phyloP scores from a whole-genome alignment of 1,284 basidiomycete genomes.

The Naganishia sp. region DNA sequence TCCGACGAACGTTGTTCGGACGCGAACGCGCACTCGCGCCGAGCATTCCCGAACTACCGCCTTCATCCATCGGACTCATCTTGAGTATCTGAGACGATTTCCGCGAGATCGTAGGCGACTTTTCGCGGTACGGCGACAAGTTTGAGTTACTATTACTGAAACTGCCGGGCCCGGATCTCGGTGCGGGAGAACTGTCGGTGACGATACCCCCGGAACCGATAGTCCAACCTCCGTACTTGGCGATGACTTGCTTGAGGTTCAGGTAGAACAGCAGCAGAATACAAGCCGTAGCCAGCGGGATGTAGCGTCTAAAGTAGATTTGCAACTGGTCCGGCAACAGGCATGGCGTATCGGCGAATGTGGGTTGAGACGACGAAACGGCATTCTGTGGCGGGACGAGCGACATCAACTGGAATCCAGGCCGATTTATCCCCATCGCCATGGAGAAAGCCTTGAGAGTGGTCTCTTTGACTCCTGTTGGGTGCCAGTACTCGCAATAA shows the following conservation, averaged over 20 bases:
- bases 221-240: constrained; percentile 29
- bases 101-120: constrained; percentile 30
- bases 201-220: constrained; percentile 22
- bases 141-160: not conserved
- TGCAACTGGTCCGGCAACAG: constrained; percentile 67
- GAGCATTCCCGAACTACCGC: constrained; percentile 8
- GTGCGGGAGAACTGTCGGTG: constrained; percentile 14
- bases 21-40: constrained; percentile 17
- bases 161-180: constrained; percentile 1
- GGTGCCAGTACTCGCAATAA: constrained; percentile 74
- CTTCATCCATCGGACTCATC: constrained; percentile 17
- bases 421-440: constrained; percentile 69
- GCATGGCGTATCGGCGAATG: constrained; percentile 62
- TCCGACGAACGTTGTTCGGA: constrained; percentile 23
- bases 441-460: constrained; percentile 83
- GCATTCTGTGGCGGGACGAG: constrained; percentile 58
- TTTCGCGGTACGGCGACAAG: constrained; percentile 21
- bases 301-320: constrained; percentile 64
- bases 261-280: constrained; percentile 49
- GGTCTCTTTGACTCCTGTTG: constrained; percentile 62
- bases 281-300: constrained; percentile 59
- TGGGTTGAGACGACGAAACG: constrained; percentile 40
- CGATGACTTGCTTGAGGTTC: constrained; percentile 45
- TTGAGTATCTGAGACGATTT: constrained; percentile 45
- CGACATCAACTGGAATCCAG: constrained; percentile 83